Base-by-base conservation (phyloP, 2,329 filamentous ascomycete species). In the Diaporthe batatas region DNA sequence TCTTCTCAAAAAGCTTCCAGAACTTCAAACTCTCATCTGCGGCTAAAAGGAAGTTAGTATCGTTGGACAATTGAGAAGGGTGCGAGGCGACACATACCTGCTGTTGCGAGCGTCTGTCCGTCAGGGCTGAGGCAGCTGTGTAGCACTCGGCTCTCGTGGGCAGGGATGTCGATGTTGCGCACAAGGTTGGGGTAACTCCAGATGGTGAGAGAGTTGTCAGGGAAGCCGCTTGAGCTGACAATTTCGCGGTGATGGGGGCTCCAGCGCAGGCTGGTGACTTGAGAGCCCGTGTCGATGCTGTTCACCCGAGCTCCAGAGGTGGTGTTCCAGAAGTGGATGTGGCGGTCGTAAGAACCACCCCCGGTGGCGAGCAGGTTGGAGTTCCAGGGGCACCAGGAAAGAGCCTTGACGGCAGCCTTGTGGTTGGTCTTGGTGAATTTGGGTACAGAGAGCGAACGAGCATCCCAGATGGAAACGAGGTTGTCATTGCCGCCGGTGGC, bases 391-490 rank as follows among this genome's bases (percentile, higher is more conserved):
- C 96, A 99, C 96, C 96, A 99, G 76, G 95, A 93, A 58, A 99
- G 91, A 73, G 96, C 96, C 90, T 99, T 99, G 85, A 99, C 95
- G 57, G 96, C 96, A 72, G 96, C 96, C 84, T 96, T 96, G 89
- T 99, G 96, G 89, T 99, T 99, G 81, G 96, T 98, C 92, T 99
- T 99, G 84, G 95, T 96, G 88, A 98, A 98, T 86, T 98, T 98
- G 82, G 96, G 96, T 12, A 97, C 95, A 23, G 91, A 92, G 74
- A 99, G 89, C 11, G 94, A 96, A 67, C 96, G 94, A 71, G 96
- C 96, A 83, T 99, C 96, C 96, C 96, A 99, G 86, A 99, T 99
- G 79, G 94, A 97, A 77, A 99, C 96, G 71, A 99, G 89, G 88
- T 99, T 99, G 89, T 99, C 96, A 81, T 99, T 99, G 83, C 95